Conservation (phyloP, 2,329 filamentous ascomycete genomes). For the Bisporella sp. region DNA sequence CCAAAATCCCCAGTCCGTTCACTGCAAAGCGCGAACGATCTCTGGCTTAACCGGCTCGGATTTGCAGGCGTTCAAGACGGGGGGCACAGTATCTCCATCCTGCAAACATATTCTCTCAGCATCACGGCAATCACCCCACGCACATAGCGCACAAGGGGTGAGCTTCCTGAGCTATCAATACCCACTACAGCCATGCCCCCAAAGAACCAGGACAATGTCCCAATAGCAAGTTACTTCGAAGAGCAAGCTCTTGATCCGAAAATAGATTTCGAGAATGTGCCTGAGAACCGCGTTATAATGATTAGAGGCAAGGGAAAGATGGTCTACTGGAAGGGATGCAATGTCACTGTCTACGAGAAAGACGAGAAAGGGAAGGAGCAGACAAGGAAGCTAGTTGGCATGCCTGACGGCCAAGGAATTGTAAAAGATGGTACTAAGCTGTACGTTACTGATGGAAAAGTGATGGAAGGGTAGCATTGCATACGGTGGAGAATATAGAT, state of each 20-base stretch:
- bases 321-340: slow-evolving; percentile 11
- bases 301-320: slow-evolving; percentile 8
- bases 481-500: not conserved
- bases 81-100: too few species aligned
- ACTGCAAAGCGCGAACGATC: too few species aligned
- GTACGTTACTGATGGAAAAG: not conserved
- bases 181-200: not conserved
- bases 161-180: not conserved
- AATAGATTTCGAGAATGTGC: slow-evolving; percentile 4
- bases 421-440: not conserved
- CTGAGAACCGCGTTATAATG: not conserved
- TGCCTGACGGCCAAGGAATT: slow-evolving; percentile 2
- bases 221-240: slow-evolving; percentile 1
- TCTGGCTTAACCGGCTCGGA: too few species aligned
- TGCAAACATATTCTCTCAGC: too few species aligned
- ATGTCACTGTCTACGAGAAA: slow-evolving; percentile 12
- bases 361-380: slow-evolving; percentile 8
- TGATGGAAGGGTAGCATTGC: slow-evolving; percentile 4
- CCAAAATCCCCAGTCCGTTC: too few species aligned
- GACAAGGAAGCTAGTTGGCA: slow-evolving; percentile 1
- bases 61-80: too few species aligned
- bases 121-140: too few species aligned
- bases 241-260: slow-evolving; percentile 4
- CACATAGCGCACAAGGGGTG: not conserved
- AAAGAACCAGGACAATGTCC: not conserved